These are phyloP conservation scores for Calonectria montana DNA, from an alignment of 2,329 filamentous ascomycete species.

Conservation along the genomic window DNA sequence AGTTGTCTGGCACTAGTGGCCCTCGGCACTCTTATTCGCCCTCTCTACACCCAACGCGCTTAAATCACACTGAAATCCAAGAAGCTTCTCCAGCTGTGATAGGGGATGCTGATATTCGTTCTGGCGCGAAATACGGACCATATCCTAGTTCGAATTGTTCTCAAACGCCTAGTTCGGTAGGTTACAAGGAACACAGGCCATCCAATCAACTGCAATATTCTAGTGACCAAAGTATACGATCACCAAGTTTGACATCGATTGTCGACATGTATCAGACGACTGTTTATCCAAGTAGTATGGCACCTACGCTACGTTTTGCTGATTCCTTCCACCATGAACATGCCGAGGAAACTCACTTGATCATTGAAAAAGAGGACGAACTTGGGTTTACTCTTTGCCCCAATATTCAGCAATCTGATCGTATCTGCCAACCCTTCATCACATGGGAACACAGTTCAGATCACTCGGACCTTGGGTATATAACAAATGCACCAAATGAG, in stretches of 20 bases:
- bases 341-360: constrained; percentile 60
- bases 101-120: constrained; percentile 60
- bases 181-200: constrained; percentile 39
- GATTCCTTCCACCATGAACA: constrained; percentile 65
- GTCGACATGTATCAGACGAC: constrained; percentile 59
- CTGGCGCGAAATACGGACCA: constrained; percentile 40
- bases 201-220: constrained; percentile 48
- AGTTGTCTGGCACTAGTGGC: constrained; percentile 54
- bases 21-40: constrained; percentile 68
- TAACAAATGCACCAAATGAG: too few relatives aligned
- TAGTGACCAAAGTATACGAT: constrained; percentile 53
- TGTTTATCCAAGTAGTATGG: constrained; percentile 39
- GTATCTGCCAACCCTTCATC: constrained; percentile 41
- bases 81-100: constrained; percentile 62
- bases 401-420: constrained; percentile 41
- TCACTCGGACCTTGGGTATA: not conserved
- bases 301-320: constrained; percentile 43
- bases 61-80: constrained; percentile 64
- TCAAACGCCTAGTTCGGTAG: constrained; percentile 52
- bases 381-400: constrained; percentile 45
- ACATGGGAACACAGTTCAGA: constrained; percentile 37
- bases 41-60: constrained; percentile 67
- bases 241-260: constrained; percentile 62
- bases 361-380: constrained; percentile 29
- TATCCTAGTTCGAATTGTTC: constrained; percentile 38